Conservation (phyloP, 1,284 basidiomycete genomes). For the Ceratobasidium sp. region DNA sequence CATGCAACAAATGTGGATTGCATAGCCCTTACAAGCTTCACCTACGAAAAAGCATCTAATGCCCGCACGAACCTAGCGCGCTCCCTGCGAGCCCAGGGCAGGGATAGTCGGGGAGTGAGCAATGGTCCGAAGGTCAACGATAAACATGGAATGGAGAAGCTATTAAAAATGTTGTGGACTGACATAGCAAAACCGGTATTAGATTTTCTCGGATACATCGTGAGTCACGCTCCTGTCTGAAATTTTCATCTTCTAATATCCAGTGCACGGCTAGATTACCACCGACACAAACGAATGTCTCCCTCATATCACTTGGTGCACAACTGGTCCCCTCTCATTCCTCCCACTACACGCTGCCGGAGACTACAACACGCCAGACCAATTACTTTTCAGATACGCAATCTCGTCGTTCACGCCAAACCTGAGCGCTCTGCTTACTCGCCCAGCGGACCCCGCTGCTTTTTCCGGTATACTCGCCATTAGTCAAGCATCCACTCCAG, state of each 20-base stretch:
- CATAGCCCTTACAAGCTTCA: too few relatives aligned
- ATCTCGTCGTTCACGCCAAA: slow-evolving; percentile 56
- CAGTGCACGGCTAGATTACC: slow-evolving; percentile 25
- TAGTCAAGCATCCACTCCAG: not conserved
- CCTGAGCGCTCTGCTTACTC: slow-evolving; percentile 49
- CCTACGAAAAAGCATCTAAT: too few relatives aligned
- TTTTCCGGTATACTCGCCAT: not conserved
- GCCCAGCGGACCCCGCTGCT: not conserved
- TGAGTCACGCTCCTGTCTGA: not conserved
- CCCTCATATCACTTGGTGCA: slow-evolving; percentile 59
- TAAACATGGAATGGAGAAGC: not conserved
- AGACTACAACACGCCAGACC: slow-evolving; percentile 44
- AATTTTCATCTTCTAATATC: not conserved
- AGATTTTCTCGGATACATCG: slow-evolving; percentile 42
- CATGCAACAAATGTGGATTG: too few relatives aligned
- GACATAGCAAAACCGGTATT: not conserved
- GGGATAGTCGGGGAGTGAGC: too few relatives aligned
- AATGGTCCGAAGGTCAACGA: not conserved
- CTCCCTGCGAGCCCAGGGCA: too few relatives aligned
- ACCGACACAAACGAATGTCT: slow-evolving; percentile 37
- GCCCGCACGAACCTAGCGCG: too few relatives aligned
- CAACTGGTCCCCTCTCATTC: slow-evolving; percentile 51
- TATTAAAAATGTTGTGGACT: not conserved
- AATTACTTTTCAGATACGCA: slow-evolving; percentile 49
- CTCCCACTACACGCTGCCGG: slow-evolving; percentile 57